Evolutionary conservation across 2,329 filamentous ascomycete genomes (phyloP).

Genomic region (Diaporthe caulivora): DNA sequence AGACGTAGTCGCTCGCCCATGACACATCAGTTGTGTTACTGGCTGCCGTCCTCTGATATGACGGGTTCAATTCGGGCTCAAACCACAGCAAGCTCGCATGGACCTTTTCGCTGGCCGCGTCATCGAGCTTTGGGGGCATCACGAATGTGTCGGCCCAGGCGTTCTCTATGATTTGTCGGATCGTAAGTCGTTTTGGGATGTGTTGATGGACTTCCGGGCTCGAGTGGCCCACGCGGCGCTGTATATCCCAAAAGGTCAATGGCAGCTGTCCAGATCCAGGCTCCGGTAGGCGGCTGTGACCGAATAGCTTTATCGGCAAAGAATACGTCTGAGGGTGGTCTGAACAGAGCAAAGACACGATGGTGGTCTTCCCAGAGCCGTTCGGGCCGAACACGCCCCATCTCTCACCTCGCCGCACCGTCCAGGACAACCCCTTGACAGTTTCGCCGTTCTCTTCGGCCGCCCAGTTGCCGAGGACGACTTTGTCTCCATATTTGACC

Average conservation of each 20-base stretch:
- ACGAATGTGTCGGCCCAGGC: conserved; percentile 93
- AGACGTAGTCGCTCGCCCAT: conserved; percentile 78
- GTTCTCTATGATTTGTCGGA: conserved; percentile 82
- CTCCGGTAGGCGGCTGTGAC: conserved; percentile 81
- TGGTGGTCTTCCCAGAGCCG: conserved; percentile 94
- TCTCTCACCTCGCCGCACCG: conserved; percentile 82
- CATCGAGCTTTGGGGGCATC: conserved; percentile 73
- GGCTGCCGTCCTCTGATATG: conserved; percentile 40
- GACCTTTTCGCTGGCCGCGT: conserved; percentile 69
- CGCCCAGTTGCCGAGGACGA: conserved; percentile 85
- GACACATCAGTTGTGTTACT: conserved; percentile 49
- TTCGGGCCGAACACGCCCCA: conserved; percentile 97
- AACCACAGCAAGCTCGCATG: conserved; percentile 83
- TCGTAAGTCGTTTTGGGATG: conserved; percentile 82
- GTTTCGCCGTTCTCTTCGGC: conserved; percentile 65
- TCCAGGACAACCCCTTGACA: conserved; percentile 81
- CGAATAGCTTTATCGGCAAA: conserved; percentile 88
- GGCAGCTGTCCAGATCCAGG: conserved; percentile 74
- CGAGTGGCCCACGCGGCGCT: conserved; percentile 89
- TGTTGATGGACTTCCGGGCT: conserved; percentile 95
- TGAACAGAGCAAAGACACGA: conserved; percentile 91
- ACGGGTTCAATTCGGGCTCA: conserved; percentile 78
- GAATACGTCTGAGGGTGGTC: conserved; percentile 97
- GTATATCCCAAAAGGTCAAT: conserved; percentile 93
- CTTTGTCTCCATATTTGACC: conserved; percentile 83